Base-by-base conservation (phyloP, 345 rosid genomes). In the Salix exigua region DNA sequence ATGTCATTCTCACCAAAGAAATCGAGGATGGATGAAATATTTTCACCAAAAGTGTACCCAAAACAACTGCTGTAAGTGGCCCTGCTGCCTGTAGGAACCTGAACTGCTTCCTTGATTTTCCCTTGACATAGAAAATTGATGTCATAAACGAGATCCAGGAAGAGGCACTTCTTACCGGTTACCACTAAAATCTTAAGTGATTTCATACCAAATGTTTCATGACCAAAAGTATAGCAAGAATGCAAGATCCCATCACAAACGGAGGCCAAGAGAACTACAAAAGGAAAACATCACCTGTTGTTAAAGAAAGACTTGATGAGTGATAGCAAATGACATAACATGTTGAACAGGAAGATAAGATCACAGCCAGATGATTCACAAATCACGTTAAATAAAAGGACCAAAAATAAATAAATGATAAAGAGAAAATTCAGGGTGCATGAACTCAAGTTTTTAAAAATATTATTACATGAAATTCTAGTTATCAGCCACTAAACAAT, bases 181-280 rank as follows among this genome's bases (percentile, higher is more conserved):
- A 44, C 44, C 31, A 58, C 53, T 30, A 37, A 31, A 61, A 31
- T 64, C 48, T 18, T 35, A 79, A 77, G 70, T 8, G 70, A 75
- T 79, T 66, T 67, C 86, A 75, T 90, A 96, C 99, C 95, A 94
- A 83, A 77, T 90, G 94, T 86, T 94, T 94, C 98, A 94, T 94
- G 83, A 87, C 80, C 83, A 88, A 91, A 81, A 96, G 88, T 79
- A 91, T 81, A 13, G 88, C 88, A 73, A 96, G 98, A 82, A 92
- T 89, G 80, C 81, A 61, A 72, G 93, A 94, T 84, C 99, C 99
- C 98, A 94, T 88, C 75, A 94, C 87, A 86, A 96, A 96, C 76
- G 99, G 99, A 70, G 97, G 98, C 99, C 99, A 96, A 0, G 90
- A 89, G 86, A 96, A 96, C 99, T 96, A 87, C 97, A 96, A 88